These are phyloP conservation scores for Lactifluus rugatus DNA, from an alignment of 768 basidiomycete species.

Conservation along the genomic window DNA sequence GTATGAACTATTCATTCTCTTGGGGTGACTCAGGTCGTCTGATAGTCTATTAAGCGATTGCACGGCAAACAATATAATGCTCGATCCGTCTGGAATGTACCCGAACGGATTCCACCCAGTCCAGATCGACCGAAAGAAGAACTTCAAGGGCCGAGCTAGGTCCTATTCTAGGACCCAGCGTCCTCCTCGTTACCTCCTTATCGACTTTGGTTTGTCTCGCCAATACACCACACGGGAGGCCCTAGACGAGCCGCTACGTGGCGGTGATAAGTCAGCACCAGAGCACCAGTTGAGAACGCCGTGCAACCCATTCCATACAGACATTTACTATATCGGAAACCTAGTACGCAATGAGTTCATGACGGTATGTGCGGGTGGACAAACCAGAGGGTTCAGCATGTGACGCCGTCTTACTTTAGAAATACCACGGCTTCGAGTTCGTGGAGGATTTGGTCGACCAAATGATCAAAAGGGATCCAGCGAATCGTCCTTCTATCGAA, in stretches of 20 bases:
- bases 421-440: constrained; percentile 21
- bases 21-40: background rate
- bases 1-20: constrained; percentile 19
- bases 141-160: constrained; percentile 22
- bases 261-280: constrained; percentile 35
- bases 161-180: constrained; percentile 20
- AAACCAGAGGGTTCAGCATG: background rate
- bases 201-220: constrained; percentile 25
- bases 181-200: constrained; percentile 24
- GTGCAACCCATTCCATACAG: constrained; percentile 29
- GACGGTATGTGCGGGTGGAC: constrained; percentile 20
- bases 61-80: constrained; percentile 22
- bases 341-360: constrained; percentile 25
- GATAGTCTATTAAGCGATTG: constrained; percentile 1
- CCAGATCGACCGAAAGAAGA: constrained; percentile 10
- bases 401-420: constrained; percentile 11
- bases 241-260: constrained; percentile 26
- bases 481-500: constrained; percentile 22
- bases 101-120: constrained; percentile 26
- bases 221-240: constrained; percentile 24
- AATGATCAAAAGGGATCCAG: constrained; percentile 24
- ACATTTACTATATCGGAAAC: constrained; percentile 30
- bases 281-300: constrained; percentile 22
- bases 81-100: constrained; percentile 24
- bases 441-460: constrained; percentile 21